Evolutionary conservation across 768 basidiomycete genomes (phyloP).

Genomic region (Mycena amicta): DNA sequence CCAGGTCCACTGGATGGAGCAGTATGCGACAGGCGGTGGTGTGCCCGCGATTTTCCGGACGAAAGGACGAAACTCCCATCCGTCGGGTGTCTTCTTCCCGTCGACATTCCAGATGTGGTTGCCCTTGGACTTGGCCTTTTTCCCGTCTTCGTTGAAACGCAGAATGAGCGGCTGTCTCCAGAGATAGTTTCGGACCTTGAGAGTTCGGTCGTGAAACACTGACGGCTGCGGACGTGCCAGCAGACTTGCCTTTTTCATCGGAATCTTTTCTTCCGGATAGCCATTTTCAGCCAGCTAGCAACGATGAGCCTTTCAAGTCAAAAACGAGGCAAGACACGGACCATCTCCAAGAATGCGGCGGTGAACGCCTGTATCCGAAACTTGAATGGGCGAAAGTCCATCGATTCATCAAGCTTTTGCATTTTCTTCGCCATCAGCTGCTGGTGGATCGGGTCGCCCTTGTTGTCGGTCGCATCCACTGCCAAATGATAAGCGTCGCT

Average conservation of each 20-base stretch:
- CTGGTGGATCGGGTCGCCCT: conserved; percentile 97
- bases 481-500: conserved; percentile 20
- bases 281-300: conserved; percentile 80
- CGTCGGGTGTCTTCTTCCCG: conserved; percentile 78
- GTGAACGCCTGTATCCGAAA: conserved; percentile 99
- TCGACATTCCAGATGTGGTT: conserved; percentile 99
- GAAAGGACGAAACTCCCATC: conserved; percentile 91
- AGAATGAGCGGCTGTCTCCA: conserved; percentile 95
- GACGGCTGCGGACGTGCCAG: conserved; percentile 16
- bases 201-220: conserved; percentile 9
- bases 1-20: conserved; percentile 84
- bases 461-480: conserved; percentile 93
- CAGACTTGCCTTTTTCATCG: conserved; percentile 85
- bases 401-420: conserved; percentile 94
- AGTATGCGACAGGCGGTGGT: conserved; percentile 81
- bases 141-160: conserved; percentile 98
- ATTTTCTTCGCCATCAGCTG: conserved; percentile 99
- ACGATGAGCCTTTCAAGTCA: background rate
- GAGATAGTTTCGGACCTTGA: conserved; percentile 87
- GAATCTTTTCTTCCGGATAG: conserved; percentile 91
- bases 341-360: conserved; percentile 91
- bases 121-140: conserved; percentile 98
- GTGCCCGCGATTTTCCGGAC: conserved; percentile 83
- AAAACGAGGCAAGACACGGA: conserved; percentile 34
- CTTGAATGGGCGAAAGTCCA: conserved; percentile 97